phyloP scores from a whole-genome alignment of 2,329 filamentous ascomycete genomes.

The Ophiostoma angusticollis region DNA sequence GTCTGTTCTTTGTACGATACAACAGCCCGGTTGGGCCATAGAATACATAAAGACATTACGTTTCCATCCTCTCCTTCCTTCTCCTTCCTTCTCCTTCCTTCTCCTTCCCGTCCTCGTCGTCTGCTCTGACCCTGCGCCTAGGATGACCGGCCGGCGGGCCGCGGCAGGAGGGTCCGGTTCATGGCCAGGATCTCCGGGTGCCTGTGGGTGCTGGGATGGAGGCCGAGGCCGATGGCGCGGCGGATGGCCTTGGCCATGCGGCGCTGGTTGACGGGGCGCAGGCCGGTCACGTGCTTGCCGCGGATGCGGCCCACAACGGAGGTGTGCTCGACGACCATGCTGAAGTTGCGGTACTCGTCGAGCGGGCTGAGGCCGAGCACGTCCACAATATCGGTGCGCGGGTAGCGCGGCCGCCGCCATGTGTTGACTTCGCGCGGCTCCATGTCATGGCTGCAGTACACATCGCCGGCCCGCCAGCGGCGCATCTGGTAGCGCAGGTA shows the following conservation, averaged over 20 bases:
- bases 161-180: slow-evolving; percentile 16
- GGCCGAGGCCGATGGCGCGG: slow-evolving; percentile 73
- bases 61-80: background rate
- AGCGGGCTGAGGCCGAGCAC: slow-evolving; percentile 66
- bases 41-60: background rate
- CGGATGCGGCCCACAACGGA: slow-evolving; percentile 76
- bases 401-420: slow-evolving; percentile 49
- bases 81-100: background rate
- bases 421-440: slow-evolving; percentile 66
- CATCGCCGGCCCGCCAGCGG: slow-evolving; percentile 63
- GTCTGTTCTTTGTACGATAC: background rate
- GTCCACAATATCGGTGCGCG: slow-evolving; percentile 62
- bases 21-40: too few species aligned
- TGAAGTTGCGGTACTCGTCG: slow-evolving; percentile 87
- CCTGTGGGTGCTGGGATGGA: slow-evolving; percentile 81
- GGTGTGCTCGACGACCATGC: slow-evolving; percentile 80
- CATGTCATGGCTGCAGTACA: slow-evolving; percentile 85
- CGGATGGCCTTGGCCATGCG: slow-evolving; percentile 88
- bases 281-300: slow-evolving; percentile 59
- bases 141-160: background rate
- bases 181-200: slow-evolving; percentile 68
- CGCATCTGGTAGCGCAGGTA: slow-evolving; percentile 54
- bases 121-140: too few species aligned
- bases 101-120: background rate
- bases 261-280: slow-evolving; percentile 81